Evolutionary conservation across 129 eudicot genomes (phyloP).

Genomic region (Helianthus annuus): HanXRQr2.0-SUNRISE NC_035440.2:102908959-102909458

Average conservation of each 20-base stretch:
- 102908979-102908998: background rate
- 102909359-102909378: slow-evolving; percentile 38
- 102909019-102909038: background rate
- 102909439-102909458: background rate
- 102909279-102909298: slow-evolving; percentile 80
- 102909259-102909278: slow-evolving; percentile 96
- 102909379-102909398: background rate
- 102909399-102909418: background rate
- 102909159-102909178: background rate
- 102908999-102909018: background rate
- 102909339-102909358: slow-evolving; percentile 82
- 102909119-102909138: background rate
- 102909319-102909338: slow-evolving; percentile 97
- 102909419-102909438: background rate
- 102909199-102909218: slow-evolving; percentile 12
- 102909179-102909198: background rate
- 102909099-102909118: background rate
- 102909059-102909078: background rate
- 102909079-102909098: too few species aligned
- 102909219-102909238: slow-evolving; percentile 79
- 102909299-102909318: slow-evolving; percentile 85
- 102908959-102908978: background rate
- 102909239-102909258: slow-evolving; percentile 74
- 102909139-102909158: background rate
- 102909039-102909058: background rate